Evolutionary conservation across 371 early-diverging fungal species (phyloP), one percentile per base, ranked within the genome.

Genomic region (Mucor lusitanicus): DNA sequence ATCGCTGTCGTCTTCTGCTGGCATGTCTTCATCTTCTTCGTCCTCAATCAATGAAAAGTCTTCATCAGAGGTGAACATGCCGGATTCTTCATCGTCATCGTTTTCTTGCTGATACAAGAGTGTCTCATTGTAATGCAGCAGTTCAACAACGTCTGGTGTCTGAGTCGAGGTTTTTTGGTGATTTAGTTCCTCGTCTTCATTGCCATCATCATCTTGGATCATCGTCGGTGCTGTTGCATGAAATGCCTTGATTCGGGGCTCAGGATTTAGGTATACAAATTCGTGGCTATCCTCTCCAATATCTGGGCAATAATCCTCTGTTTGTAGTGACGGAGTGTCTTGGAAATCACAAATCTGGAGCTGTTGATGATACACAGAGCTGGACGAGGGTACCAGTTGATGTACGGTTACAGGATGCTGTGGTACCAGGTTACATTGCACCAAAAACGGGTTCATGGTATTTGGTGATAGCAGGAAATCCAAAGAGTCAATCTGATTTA

Each of bases 101-200:
- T 60, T 61, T 40, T 66, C 60, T 54, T 66, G 44, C 27, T 60
- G 28, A 30, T 66, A 60, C 13, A 59, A 9, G 8, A 63, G 23
- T 15, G 55, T n/a, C 13, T 64, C 64, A 28, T 64, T n/a, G 15
- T 39, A 42, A 32, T 64, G 64, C 44, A 35, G 27, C 7, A 50
- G 53, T 9, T 48, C 48, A 11, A 32, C 32, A 6, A 12, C 50
- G 2, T 2, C 3, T 19, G 55, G 32, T 9, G 50, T 2, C 21
- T 50, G 6, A 30, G 30, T 6, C 32, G n/a, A 12, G n/a, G 6
- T 30, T 9, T 55, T 27, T 32, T 30, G 28, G 8, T 55, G 12
- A n/a, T 17, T 4, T 3, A 32, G 17, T 3, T 5, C n/a, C 23
- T 55, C 33, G 3, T 33, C 55, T 28, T 54, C 6, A 42, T 17